Conservation (phyloP, 495 filamentous ascomycete genomes). For the Recurvomyces mirabilis region DNA sequence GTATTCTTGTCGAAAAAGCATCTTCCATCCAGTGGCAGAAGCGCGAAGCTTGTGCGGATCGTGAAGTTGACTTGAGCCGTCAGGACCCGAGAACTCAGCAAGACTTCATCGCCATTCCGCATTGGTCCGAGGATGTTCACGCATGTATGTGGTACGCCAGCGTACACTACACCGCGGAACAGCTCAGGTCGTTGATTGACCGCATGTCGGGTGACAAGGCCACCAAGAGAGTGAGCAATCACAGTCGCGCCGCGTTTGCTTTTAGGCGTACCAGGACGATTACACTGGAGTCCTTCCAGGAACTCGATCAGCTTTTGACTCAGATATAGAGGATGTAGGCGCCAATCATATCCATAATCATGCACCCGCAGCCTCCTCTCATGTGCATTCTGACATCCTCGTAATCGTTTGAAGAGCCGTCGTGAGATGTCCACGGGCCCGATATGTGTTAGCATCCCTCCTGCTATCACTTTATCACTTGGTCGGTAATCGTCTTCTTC, state of each 20-base stretch:
- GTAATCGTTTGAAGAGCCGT: conserved; percentile 65
- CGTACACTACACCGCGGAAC: conserved; percentile 78
- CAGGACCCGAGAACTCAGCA: conserved; percentile 79
- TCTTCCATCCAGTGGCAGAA: conserved; percentile 77
- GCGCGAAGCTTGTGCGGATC: conserved; percentile 71
- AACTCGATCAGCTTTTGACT: conserved; percentile 58
- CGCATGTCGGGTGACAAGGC: conserved; percentile 79
- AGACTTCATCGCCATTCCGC: conserved; percentile 80
- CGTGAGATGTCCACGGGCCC: conserved; percentile 86
- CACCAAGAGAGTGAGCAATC: conserved; percentile 82
- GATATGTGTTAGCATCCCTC: conserved; percentile 78
- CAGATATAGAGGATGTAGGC: conserved; percentile 70
- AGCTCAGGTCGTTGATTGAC: conserved; percentile 81
- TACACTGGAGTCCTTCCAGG: conserved; percentile 64
- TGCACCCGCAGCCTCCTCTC: conserved; percentile 65
- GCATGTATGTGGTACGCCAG: conserved; percentile 72
- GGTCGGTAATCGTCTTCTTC: conserved; percentile 79
- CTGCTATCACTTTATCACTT: conserved; percentile 67
- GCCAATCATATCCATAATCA: conserved; percentile 95
- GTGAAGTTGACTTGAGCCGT: conserved; percentile 94
- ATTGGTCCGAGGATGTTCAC: conserved; percentile 86
- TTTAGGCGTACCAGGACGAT: conserved; percentile 39
- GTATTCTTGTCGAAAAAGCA: conserved; percentile 82
- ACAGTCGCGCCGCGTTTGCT: conserved; percentile 61
- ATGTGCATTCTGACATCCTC: conserved; percentile 58